Base-by-base conservation (phyloP, 805 yeast species). In the Pachysolen tannophilus region DNA sequence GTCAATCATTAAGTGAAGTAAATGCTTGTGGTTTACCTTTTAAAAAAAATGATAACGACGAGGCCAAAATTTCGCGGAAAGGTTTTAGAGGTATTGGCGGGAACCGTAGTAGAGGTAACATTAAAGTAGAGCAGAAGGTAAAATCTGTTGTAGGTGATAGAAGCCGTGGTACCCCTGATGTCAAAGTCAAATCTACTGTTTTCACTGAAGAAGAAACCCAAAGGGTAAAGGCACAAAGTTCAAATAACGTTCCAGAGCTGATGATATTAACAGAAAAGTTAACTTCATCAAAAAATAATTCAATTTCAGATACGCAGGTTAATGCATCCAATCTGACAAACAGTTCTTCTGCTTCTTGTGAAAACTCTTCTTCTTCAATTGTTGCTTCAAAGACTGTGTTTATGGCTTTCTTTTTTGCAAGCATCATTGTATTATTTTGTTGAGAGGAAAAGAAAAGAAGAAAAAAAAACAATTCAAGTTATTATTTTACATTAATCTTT, bases 1-100 rank as follows among this genome's bases (percentile, higher is more conserved):
- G 75, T 51, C 56, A 61, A 20, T 44, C 61, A 19, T 51, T 69
- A 43, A 64, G 61, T 39, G 75, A 69, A 37, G 64, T 68, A 19
- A 69, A 71, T 46, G 72, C 75, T 2, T 69, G 76, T 44, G 57
- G 60, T 34, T 52, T 70, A 11, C 75, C 75, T 4, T 67, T 68
- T 49, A 67, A 63, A 47, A 67, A 68, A 39, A 58, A 52, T 19
- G 68, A 65, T 43, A 23, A 43, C 3, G 59, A 49, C 21, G 40
- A 42, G 34, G 58, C 58, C 30, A 49, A 48, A 33, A 43, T 49
- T 33, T 41, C 49, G 20, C 47, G 50, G 38, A 49, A 53, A 20
- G 43, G 46, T 38, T 32, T 35, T 16, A 32, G 30, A n/a, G n/a
- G n/a, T n/a, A n/a, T n/a, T n/a, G 26, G 26, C 10, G 17, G 27